These are phyloP conservation scores for Syzygium oleosum DNA, from an alignment of 345 rosid genomes.

Conservation along the genomic window DNA sequence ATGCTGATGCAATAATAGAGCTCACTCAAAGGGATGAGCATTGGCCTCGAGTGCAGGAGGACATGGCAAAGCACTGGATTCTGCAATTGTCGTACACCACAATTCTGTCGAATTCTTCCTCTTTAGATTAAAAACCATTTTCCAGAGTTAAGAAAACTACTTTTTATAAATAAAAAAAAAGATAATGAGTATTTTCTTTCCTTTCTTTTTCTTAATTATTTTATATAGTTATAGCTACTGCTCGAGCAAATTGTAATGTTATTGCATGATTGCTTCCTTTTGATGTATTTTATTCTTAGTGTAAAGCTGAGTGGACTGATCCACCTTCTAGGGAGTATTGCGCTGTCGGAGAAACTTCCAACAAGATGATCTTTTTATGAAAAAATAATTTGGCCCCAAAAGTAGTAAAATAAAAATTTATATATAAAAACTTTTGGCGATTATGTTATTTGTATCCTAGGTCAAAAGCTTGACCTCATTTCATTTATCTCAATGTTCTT, in stretches of 20 bases:
- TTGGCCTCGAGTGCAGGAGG: neutral
- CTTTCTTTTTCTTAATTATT: neutral
- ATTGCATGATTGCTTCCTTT: neutral
- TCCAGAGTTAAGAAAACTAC: neutral
- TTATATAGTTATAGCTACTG: neutral
- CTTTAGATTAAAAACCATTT: neutral
- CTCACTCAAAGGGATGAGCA: neutral
- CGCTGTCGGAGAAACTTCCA: neutral
- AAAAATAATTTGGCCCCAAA: too few species aligned
- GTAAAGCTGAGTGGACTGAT: constrained; percentile 2
- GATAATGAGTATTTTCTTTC: neutral
- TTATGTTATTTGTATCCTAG: too few species aligned
- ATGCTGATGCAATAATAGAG: neutral
- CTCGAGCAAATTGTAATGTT: neutral
- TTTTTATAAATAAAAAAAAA: too few species aligned
- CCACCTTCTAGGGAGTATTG: neutral
- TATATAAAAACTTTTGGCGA: neutral
- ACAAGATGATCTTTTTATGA: neutral
- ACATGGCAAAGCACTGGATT: neutral
- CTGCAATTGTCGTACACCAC: neutral
- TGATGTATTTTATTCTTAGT: neutral
- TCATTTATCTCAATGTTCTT: too few species aligned
- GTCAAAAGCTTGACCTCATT: too few species aligned
- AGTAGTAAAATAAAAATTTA: neutral
- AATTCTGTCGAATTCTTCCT: neutral